Conservation (phyloP, 1,139 yeast genomes). For the Candida glucosophila region DNA sequence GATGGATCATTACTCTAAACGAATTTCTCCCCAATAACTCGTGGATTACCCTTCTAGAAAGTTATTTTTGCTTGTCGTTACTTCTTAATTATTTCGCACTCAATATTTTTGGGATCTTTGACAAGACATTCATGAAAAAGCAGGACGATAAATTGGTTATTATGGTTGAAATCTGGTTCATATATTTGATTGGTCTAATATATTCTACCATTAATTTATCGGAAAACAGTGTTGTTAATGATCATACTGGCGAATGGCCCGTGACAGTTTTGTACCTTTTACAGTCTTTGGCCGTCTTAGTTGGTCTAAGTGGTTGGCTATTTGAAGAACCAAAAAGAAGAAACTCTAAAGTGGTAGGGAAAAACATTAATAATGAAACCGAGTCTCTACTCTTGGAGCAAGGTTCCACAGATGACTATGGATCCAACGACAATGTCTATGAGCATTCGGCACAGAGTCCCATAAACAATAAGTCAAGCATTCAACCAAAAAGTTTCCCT, state of each 20-base stretch:
- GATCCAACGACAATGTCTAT: slow-evolving; percentile 11
- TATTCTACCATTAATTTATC: slow-evolving; percentile 37
- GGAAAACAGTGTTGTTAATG: slow-evolving; percentile 29
- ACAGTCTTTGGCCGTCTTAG: slow-evolving; percentile 41
- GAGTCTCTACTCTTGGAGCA: slow-evolving; percentile 24
- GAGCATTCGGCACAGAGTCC: slow-evolving; percentile 2
- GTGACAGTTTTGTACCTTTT: slow-evolving; percentile 43
- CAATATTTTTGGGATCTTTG: slow-evolving; percentile 31
- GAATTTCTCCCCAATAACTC: slow-evolving; percentile 55
- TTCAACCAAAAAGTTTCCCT: not conserved
- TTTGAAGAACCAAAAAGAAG: slow-evolving; percentile 14
- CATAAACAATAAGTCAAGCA: not conserved
- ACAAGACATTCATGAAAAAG: slow-evolving; percentile 44
- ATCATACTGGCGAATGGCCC: slow-evolving; percentile 55
- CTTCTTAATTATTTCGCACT: slow-evolving; percentile 49
- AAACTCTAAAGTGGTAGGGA: slow-evolving; percentile 5
- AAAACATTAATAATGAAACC: slow-evolving; percentile 10
- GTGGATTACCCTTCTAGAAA: slow-evolving; percentile 21
- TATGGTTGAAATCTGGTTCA: slow-evolving; percentile 46
- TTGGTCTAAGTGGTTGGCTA: slow-evolving; percentile 50
- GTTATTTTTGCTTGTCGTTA: slow-evolving; percentile 42
- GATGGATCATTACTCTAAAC: slow-evolving; percentile 29
- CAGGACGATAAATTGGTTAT: slow-evolving; percentile 68
- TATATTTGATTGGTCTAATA: slow-evolving; percentile 50
- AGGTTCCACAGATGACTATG: slow-evolving; percentile 12